A percentile compares a stretch with the other conserved stretches of the same genome.
Evolutionary conservation across 495 filamentous ascomycete genomes (phyloP).

Genomic region (Aspergillus incahuasiensis): DNA sequence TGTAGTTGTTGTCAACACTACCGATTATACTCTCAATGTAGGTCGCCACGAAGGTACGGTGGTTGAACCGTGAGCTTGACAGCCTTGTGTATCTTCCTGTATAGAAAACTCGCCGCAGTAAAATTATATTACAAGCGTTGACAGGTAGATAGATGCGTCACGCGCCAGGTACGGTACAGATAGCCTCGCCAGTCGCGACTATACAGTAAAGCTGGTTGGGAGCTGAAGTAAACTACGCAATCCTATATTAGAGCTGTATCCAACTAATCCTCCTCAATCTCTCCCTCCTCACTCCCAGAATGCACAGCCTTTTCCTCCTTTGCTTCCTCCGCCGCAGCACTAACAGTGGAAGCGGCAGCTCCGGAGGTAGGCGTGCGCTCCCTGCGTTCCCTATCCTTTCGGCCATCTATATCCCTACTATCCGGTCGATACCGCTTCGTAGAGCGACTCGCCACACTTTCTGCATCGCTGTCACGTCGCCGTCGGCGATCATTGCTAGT

Average conservation of each 20-base stretch:
- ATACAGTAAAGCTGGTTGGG: not conserved
- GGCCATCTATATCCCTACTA: conserved; percentile 52
- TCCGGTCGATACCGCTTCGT: conserved; percentile 43
- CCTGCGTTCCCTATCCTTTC: conserved; percentile 57
- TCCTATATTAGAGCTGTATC: not conserved
- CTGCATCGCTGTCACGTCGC: conserved; percentile 69
- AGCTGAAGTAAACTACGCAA: not conserved
- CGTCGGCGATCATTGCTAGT: conserved; percentile 52
- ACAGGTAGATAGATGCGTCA: too few species aligned
- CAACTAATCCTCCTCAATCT: conserved; percentile 92
- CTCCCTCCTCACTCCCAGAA: conserved; percentile 93
- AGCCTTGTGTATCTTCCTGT: too few species aligned
- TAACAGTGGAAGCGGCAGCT: conserved; percentile 16
- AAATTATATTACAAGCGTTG: too few species aligned
- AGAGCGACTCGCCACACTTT: conserved; percentile 61
- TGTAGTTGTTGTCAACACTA: too few species aligned
- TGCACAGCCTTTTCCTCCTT: conserved; percentile 67
- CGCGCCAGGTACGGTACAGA: too few species aligned
- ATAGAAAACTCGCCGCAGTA: too few species aligned
- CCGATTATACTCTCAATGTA: too few species aligned
- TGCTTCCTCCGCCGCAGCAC: conserved; percentile 33
- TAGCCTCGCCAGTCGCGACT: too few species aligned
- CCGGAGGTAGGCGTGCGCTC: conserved; percentile 49
- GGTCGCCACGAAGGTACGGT: too few species aligned
- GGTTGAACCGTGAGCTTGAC: too few species aligned